A percentile compares a stretch with the other conserved stretches of the same genome.
These are phyloP conservation scores for Aschersonia sp. DNA, from an alignment of 2,329 filamentous ascomycete genomes.

Conservation along the genomic window DNA sequence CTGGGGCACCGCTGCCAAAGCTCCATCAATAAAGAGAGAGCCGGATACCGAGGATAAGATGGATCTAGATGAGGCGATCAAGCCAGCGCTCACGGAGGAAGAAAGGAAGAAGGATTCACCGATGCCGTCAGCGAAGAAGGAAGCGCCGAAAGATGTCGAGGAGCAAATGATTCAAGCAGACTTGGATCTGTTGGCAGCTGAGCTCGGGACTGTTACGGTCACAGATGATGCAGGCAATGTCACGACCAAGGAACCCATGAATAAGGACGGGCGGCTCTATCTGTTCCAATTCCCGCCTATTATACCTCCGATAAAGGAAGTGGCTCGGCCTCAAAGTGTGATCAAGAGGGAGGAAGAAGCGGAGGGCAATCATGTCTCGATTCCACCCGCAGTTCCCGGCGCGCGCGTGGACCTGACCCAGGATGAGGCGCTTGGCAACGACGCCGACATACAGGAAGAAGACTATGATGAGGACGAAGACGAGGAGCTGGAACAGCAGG, in stretches of 20 bases:
- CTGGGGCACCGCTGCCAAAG: constrained; percentile 25
- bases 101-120: constrained; percentile 4
- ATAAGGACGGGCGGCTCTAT: constrained; percentile 42
- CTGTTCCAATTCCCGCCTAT: constrained; percentile 52
- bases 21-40: constrained; percentile 28
- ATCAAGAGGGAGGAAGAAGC: constrained; percentile 22
- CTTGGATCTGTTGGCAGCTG: constrained; percentile 25
- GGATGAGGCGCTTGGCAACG: constrained; percentile 8
- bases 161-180: constrained; percentile 23
- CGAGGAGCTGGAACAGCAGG: constrained; percentile 16
- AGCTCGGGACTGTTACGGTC: constrained; percentile 23
- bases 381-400: constrained; percentile 2
- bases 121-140: constrained; percentile 10
- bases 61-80: constrained; percentile 22
- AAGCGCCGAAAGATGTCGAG: constrained; percentile 19
- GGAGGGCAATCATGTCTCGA: constrained; percentile 21
- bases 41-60: constrained; percentile 25
- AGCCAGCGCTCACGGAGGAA: constrained; percentile 8
- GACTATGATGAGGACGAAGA: constrained; percentile 15
- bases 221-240: constrained; percentile 14
- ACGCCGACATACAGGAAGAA: constrained; percentile 8
- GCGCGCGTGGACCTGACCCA: constrained; percentile 28
- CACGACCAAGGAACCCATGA: constrained; percentile 14
- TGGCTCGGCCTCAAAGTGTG: constrained; percentile 11
- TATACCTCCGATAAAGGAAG: constrained; percentile 36